Evolutionary conservation across 2,329 filamentous ascomycete genomes (phyloP).

Genomic region (Aspergillus sp.): DNA sequence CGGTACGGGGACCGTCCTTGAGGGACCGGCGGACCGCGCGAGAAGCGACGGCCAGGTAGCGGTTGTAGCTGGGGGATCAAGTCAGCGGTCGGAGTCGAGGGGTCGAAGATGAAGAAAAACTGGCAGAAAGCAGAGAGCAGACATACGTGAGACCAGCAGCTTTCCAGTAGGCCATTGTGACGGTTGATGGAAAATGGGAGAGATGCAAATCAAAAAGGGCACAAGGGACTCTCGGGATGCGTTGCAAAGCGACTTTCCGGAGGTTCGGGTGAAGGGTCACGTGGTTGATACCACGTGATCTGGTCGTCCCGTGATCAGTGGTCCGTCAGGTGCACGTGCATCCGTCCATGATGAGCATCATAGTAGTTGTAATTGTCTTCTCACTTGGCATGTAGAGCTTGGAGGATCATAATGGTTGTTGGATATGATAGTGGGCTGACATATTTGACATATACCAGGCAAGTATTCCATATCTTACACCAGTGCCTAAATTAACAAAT

Average conservation of each 20-base stretch:
- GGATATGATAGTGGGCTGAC: too few species aligned
- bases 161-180: constrained; percentile 98
- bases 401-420: too few species aligned
- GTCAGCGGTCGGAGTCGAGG: constrained; percentile 13
- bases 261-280: constrained; percentile 33
- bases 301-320: neutral
- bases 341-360: too few species aligned
- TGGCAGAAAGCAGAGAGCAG: constrained; percentile 24
- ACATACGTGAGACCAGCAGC: constrained; percentile 90
- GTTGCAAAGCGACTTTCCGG: constrained; percentile 36
- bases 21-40: constrained; percentile 93
- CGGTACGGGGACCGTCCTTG: constrained; percentile 89
- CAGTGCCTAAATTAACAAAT: too few species aligned
- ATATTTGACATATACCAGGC: too few species aligned
- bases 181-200: constrained; percentile 25
- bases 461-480: too few species aligned
- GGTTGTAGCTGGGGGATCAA: constrained; percentile 82
- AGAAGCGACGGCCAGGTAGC: constrained; percentile 93
- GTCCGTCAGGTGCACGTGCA: too few species aligned
- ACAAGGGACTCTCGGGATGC: constrained; percentile 28
- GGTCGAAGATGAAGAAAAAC: neutral
- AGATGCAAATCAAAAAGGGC: constrained; percentile 29
- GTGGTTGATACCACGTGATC: constrained; percentile 24
- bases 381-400: too few species aligned
- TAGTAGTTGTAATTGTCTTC: too few species aligned